These are phyloP conservation scores for Atkinsonella texensis DNA, from an alignment of 2,329 filamentous ascomycete species.

Conservation along the genomic window DNA sequence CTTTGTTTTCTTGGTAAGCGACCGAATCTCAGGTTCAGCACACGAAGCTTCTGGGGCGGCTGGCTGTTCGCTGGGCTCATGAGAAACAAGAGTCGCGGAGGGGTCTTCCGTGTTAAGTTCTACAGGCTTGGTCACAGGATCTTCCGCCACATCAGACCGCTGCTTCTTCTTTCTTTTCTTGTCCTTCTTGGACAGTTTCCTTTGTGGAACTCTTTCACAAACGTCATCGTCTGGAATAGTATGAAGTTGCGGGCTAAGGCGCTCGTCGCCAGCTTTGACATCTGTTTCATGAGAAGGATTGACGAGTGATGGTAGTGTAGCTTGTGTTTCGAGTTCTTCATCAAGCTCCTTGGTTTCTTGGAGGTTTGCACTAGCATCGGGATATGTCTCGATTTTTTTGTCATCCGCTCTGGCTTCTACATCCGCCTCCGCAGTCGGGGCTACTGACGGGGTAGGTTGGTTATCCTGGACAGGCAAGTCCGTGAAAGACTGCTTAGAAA, in stretches of 20 bases:
- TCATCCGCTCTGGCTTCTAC: not conserved
- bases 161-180: slow-evolving; percentile 12
- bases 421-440: not conserved
- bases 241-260: not conserved
- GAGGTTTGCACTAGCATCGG: not conserved
- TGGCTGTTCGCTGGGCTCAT: not conserved
- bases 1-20: slow-evolving; percentile 15
- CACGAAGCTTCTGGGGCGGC: slow-evolving; percentile 1
- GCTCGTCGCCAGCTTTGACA: not conserved
- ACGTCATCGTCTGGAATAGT: not conserved
- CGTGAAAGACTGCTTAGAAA: not conserved
- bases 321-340: not conserved
- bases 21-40: slow-evolving; percentile 7
- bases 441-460: not conserved
- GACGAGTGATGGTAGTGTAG: not conserved
- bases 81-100: not conserved
- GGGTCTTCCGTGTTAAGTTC: not conserved
- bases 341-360: not conserved
- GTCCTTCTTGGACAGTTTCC: slow-evolving; percentile 17
- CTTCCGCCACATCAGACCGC: not conserved
- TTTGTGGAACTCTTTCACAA: slow-evolving; percentile 2
- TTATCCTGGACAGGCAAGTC: not conserved
- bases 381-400: not conserved
- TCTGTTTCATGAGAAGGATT: not conserved
- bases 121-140: not conserved